Evolutionary conservation across 1,284 basidiomycete species (phyloP), one percentile per base, ranked within the genome.

Genomic region (Trametes hirsuta): DNA sequence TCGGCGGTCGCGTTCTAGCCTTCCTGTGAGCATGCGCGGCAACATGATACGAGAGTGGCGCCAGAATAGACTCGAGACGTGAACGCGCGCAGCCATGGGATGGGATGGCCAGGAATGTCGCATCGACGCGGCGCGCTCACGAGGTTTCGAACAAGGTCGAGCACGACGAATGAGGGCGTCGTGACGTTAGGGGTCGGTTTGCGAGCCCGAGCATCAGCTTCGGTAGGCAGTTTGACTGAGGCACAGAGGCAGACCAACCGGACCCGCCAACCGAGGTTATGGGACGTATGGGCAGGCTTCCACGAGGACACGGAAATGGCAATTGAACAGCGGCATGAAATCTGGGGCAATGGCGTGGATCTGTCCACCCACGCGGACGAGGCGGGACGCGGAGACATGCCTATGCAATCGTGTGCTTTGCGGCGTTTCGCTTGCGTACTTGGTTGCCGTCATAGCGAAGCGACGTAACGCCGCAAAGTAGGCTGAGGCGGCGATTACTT

Each of bases 131-230:
- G 12, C 37, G 47, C 49, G 44, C 47, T 58, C 49, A 45, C 42
- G 49, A 24, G 45, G 30, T 30, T 30, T 30, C 8, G 30, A 8
- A 30, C 30, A 30, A 30, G 30, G 30, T 30, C 37, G 49, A 52
- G 25, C 45, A 30, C 44, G 50, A 15, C 24, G n/a, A n/a, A 36
- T 41, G 44, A 24, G 47, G 21, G 14, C 37, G 50, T 5, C 6
- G 56, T 58, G 56, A 58, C 56, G 56, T 58, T 34, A 37, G 49
- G 56, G 56, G 49, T 47, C 12, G 44, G 18, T 37, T 52, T 47
- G 44, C 10, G 39, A 15, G 6, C 24, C 37, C n/a, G 6, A 52
- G 56, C 55, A 51, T 18, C 24, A 25, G 56, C 25, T 41, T 45
- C 35, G 35, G 36, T 40, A 35, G 56, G 39, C 30, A 41, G 25